Percentiles rank a stretch among this genome's conserved stretches.
These are phyloP conservation scores for Penicillium lagena DNA, from an alignment of 495 filamentous ascomycete genomes.

Conservation along the genomic window DNA sequence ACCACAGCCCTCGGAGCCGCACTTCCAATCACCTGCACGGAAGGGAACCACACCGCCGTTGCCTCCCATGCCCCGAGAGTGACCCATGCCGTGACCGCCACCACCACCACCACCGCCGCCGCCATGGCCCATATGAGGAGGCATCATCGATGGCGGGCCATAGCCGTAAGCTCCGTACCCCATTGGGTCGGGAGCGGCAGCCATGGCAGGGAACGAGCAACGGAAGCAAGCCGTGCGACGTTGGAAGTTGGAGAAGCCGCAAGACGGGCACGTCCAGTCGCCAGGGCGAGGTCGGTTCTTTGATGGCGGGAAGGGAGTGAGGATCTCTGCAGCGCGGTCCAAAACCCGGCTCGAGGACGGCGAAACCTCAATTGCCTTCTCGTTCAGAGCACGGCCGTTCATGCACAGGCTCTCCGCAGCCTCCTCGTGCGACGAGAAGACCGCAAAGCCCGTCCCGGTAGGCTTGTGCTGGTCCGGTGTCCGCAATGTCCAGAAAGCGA, in stretches of 20 bases:
- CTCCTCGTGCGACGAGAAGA: conserved; percentile 99
- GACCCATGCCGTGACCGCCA: conserved; percentile 59
- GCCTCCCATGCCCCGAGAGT: conserved; percentile 65
- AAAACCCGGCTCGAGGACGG: conserved; percentile 93
- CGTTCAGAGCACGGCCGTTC: conserved; percentile 96
- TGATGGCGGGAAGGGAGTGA: conserved; percentile 94
- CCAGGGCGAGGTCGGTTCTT: conserved; percentile 96
- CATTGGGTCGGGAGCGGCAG: conserved; percentile 66
- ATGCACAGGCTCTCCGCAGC: conserved; percentile 96
- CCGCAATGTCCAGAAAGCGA: conserved; percentile 97
- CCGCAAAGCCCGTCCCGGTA: conserved; percentile 92
- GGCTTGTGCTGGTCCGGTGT: conserved; percentile 99
- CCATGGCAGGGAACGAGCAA: conserved; percentile 92
- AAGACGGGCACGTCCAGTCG: conserved; percentile 98
- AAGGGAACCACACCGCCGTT: conserved; percentile 89
- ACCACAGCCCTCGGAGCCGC: conserved; percentile 92
- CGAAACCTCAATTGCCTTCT: conserved; percentile 97
- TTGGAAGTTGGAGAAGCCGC: conserved; percentile 80
- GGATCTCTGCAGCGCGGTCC: conserved; percentile 88
- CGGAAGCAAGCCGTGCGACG: conserved; percentile 97
- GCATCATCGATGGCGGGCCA: conserved; percentile 72
- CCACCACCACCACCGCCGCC: too few relatives aligned
- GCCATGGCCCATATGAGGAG: conserved; percentile 75
- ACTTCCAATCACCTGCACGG: conserved; percentile 98
- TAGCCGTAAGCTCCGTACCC: conserved; percentile 71